Evolutionary conservation across 75 land plant species (phyloP).

Genomic region (Larix kaempferi): DNA sequence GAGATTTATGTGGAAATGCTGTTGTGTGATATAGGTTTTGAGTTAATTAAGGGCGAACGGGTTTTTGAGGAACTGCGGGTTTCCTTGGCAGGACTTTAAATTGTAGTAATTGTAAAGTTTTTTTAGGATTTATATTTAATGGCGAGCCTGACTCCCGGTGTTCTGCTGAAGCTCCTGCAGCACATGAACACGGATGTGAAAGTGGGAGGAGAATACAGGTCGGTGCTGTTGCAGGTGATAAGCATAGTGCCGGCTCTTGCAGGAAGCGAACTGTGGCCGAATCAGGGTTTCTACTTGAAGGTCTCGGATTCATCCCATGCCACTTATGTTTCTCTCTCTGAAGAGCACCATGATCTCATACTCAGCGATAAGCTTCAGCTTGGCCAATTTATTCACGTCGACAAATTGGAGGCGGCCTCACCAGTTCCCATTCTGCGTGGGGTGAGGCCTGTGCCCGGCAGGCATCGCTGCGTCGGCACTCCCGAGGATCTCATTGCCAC

Average conservation of each 20-base stretch:
- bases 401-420: slow-evolving; percentile 62
- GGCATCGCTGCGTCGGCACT: slow-evolving; percentile 74
- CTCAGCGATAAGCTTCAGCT: slow-evolving; percentile 79
- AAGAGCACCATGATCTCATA: slow-evolving; percentile 78
- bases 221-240: slow-evolving; percentile 69
- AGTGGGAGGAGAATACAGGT: slow-evolving; percentile 76
- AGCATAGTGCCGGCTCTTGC: slow-evolving; percentile 85
- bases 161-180: slow-evolving; percentile 74
- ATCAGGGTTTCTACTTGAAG: slow-evolving; percentile 79
- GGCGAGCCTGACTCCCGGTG: slow-evolving; percentile 77
- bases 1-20: background rate
- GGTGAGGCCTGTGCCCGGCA: slow-evolving; percentile 80
- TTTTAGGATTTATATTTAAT: slow-evolving; percentile 11
- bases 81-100: background rate
- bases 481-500: slow-evolving; percentile 80
- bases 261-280: slow-evolving; percentile 67
- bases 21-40: background rate
- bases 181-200: slow-evolving; percentile 76
- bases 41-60: too few species aligned
- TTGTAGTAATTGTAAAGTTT: background rate
- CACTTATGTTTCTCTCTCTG: slow-evolving; percentile 73
- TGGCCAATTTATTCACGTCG: slow-evolving; percentile 83
- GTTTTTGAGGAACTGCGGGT: background rate
- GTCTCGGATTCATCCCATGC: slow-evolving; percentile 88
- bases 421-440: slow-evolving; percentile 75